A percentile compares a stretch with the other conserved stretches of the same genome.
phyloP scores from a whole-genome alignment of 2,329 filamentous ascomycete genomes.

The Berkeleyomyces rouxiae region DNA sequence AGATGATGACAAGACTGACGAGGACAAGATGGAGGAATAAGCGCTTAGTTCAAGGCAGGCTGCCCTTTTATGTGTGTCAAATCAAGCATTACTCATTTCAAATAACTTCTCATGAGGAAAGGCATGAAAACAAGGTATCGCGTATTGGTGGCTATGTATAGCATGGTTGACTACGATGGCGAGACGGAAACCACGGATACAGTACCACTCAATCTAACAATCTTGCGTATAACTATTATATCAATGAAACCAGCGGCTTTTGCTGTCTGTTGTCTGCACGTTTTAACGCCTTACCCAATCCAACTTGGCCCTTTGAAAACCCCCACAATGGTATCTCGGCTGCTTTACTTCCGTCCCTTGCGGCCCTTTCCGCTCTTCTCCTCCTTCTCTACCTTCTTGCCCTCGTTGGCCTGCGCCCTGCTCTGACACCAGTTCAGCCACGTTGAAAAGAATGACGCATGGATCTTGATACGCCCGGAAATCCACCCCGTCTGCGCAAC shows the following conservation, averaged over 20 bases:
- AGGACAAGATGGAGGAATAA: slow-evolving; percentile 84
- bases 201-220: neutral
- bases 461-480: slow-evolving; percentile 40
- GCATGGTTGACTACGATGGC: neutral
- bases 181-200: neutral
- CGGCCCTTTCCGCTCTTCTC: neutral
- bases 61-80: neutral
- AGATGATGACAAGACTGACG: slow-evolving; percentile 37
- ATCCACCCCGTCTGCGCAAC: slow-evolving; percentile 42
- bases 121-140: neutral
- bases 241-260: neutral
- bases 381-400: neutral
- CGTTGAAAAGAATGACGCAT: slow-evolving; percentile 50
- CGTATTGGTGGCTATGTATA: neutral
- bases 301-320: neutral
- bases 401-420: slow-evolving; percentile 20
- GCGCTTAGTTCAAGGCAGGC: neutral
- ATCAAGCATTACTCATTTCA: neutral
- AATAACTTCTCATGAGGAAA: neutral
- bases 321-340: too few species aligned
- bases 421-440: slow-evolving; percentile 59
- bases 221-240: neutral
- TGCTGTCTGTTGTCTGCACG: neutral
- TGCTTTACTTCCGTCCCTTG: too few species aligned
- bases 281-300: neutral